These are phyloP conservation scores for Candida germanica DNA, from an alignment of 805 yeast genomes.

Conservation along the genomic window DNA sequence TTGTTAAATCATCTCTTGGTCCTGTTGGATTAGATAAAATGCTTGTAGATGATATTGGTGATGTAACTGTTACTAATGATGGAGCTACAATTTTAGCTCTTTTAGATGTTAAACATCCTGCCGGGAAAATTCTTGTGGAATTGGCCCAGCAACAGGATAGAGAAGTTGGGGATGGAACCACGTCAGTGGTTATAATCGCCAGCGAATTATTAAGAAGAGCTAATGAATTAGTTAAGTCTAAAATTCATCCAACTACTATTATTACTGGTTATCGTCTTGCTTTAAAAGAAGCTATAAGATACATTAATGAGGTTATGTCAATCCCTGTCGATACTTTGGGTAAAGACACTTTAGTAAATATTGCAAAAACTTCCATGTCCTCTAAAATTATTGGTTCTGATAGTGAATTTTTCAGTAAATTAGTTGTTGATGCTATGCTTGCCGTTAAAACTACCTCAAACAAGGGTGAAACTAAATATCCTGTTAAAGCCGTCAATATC, in stretches of 20 bases:
- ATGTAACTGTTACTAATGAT: constrained; percentile 97
- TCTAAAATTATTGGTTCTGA: constrained; percentile 94
- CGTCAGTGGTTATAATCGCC: constrained; percentile 95
- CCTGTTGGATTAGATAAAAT: constrained; percentile 98
- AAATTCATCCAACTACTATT: constrained; percentile 96
- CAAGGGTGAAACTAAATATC: constrained; percentile 87
- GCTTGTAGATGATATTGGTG: constrained; percentile 98
- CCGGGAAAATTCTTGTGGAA: constrained; percentile 95
- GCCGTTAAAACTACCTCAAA: constrained; percentile 89
- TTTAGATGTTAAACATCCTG: constrained; percentile 97
- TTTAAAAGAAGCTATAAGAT: constrained; percentile 82
- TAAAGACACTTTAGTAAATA: constrained; percentile 79
- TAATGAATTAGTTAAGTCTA: constrained; percentile 86
- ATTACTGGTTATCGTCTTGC: constrained; percentile 96
- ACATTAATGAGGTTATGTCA: constrained; percentile 80
- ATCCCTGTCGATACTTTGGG: constrained; percentile 76
- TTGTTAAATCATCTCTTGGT: constrained; percentile 87
- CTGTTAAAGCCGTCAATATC: constrained; percentile 95
- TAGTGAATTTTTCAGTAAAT: constrained; percentile 79
- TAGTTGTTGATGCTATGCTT: constrained; percentile 93
- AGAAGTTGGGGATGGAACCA: constrained; percentile 98
- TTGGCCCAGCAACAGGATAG: constrained; percentile 98
- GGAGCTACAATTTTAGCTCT: constrained; percentile 94
- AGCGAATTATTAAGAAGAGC: constrained; percentile 90
- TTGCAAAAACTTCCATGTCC: constrained; percentile 97